Conservation (phyloP, 1,284 basidiomycete species). For the Cutaneotrichosporon sp. region DNA sequence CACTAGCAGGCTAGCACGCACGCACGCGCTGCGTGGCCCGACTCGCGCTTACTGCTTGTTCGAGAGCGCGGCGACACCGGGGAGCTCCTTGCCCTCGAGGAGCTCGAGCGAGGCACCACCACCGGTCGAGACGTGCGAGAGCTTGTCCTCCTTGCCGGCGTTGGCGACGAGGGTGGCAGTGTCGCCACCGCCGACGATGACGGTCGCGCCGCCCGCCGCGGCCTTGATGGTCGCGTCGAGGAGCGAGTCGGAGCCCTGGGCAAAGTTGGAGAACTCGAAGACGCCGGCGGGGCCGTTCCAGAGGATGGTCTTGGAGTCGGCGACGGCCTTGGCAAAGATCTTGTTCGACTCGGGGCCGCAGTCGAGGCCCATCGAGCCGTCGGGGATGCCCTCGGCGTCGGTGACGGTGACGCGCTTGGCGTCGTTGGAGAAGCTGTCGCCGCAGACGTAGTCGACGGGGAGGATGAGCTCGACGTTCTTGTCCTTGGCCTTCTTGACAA, state of each 20-base stretch:
- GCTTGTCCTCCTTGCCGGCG: constrained; percentile 76
- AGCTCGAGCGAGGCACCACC: constrained; percentile 95
- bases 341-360: constrained; percentile 78
- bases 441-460: constrained; percentile 92
- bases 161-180: constrained; percentile 89
- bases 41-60: constrained; percentile 58
- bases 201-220: constrained; percentile 79
- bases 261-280: constrained; percentile 94
- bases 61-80: constrained; percentile 80
- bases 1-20: background rate
- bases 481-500: constrained; percentile 90
- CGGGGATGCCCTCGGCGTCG: constrained; percentile 83
- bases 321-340: constrained; percentile 76
- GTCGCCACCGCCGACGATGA: constrained; percentile 93
- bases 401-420: constrained; percentile 78
- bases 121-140: constrained; percentile 96
- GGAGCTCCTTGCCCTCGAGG: constrained; percentile 91
- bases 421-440: constrained; percentile 93
- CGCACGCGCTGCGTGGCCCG: background rate
- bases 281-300: constrained; percentile 99
- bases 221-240: constrained; percentile 88
- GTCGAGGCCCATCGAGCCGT: constrained; percentile 94
- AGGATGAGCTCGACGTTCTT: constrained; percentile 95
- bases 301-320: constrained; percentile 92
- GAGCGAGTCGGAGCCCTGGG: constrained; percentile 79